Base-by-base conservation (phyloP, 2,329 filamentous ascomycete genomes). In the Rhytidhysteron rufulum region DNA sequence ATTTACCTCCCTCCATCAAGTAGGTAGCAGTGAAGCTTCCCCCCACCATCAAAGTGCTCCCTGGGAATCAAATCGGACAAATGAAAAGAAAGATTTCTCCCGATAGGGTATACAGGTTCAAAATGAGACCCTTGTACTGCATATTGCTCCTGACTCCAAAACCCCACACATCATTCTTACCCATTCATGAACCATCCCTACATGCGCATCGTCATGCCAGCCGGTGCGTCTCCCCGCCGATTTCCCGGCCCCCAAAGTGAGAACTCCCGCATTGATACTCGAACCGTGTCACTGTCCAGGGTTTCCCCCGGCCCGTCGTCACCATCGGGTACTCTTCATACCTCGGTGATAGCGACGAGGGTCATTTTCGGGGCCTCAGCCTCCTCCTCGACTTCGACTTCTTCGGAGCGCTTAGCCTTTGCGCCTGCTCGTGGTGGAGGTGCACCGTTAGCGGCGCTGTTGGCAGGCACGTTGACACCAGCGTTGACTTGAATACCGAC, bases 401-500 rank as follows among this genome's bases (percentile, higher is more conserved):
- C 58, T 33, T 61, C 59, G 6, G 44, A 40, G 24, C 57, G 56
- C 55, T 58, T 62, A 9, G 17, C 37, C 43, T 50, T 53, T 38
- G 45, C 24, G 7, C 21, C 34, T 4, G 22, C 36, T 5, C 24
- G 40, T 5, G 27, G 15, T 8, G 49, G 43, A 4, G 42, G 27
- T n/a, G 44, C 39, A 17, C 63, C 63, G 37, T 61, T 62, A 21
- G 63, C 60, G n/a, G 64, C 63, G n/a, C 59, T 64, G 45, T 55
- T 53, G 32, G 53, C 49, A 21, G 62, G 60, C 27, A 67, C 62
- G 39, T 65, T 64, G 50, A 64, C 47, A 53, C 64, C 64, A 29
- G 62, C 54, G 51, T 62, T 65, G 46, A 65, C 53, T 19, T 60
- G 44, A 20, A 66, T 59, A 48, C 61, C 61, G 32, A 67, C 55